Percentiles rank a stretch among this genome's conserved stretches.
Conservation (phyloP, 2,329 filamentous ascomycete genomes). For the Colletotrichum cordylinicola region DNA sequence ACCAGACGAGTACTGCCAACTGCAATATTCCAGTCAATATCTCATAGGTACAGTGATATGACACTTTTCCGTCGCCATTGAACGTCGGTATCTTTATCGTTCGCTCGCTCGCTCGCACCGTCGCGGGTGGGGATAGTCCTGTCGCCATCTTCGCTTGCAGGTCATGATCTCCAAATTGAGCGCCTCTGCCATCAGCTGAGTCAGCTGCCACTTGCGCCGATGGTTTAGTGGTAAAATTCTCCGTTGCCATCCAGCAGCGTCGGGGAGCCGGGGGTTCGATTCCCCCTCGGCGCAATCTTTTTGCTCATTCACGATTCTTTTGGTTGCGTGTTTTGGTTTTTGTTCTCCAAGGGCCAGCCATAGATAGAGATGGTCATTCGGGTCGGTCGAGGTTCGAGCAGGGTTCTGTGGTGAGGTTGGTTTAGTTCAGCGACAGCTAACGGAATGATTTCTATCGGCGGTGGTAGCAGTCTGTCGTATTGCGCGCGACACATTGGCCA, state of each 20-base stretch:
- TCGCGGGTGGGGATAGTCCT: too few relatives aligned
- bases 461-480: neutral
- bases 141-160: neutral
- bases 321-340: neutral
- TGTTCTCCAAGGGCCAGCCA: neutral
- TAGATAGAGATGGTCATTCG: too few relatives aligned
- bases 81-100: neutral
- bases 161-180: neutral
- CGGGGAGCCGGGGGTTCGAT: conserved; percentile 22
- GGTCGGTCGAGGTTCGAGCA: too few relatives aligned
- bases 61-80: neutral
- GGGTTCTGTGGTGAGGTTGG: too few relatives aligned
- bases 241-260: conserved; percentile 20
- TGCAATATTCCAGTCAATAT: too few relatives aligned
- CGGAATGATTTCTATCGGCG: neutral
- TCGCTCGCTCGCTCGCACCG: neutral
- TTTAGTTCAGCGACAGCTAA: too few relatives aligned
- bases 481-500: neutral
- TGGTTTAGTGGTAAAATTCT: conserved; percentile 24
- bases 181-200: neutral
- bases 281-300: conserved; percentile 8
- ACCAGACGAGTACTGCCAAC: too few relatives aligned
- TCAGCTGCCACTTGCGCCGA: neutral
- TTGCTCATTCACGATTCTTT: neutral
- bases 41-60: too few relatives aligned